Percentiles rank a stretch among this genome's conserved stretches.
Conservation (phyloP, 2,329 filamentous ascomycete genomes). For the Cercospora janseana region DNA sequence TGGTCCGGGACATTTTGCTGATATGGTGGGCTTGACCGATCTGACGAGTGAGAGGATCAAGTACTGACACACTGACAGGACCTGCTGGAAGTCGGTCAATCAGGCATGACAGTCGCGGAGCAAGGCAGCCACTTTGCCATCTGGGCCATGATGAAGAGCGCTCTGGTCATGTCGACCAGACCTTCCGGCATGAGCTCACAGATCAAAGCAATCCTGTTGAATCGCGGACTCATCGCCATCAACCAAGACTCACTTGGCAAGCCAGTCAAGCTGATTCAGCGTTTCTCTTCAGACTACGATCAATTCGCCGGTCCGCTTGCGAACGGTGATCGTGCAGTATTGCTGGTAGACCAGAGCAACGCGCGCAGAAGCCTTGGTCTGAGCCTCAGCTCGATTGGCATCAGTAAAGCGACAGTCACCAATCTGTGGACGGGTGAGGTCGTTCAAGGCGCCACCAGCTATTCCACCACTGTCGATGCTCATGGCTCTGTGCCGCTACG, state of each 20-base stretch:
- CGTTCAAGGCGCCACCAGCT: conserved; percentile 20
- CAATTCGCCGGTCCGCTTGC: conserved; percentile 42
- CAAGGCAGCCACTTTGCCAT: conserved; percentile 35
- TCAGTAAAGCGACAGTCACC: conserved; percentile 38
- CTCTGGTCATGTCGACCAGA: conserved; percentile 31
- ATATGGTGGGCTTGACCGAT: no score
- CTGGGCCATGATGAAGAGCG: conserved; percentile 35
- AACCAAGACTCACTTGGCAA: conserved; percentile 57
- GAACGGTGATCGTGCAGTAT: conserved; percentile 38
- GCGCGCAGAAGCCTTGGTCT: conserved; percentile 34
- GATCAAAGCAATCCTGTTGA: conserved; percentile 40
- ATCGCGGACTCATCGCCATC: conserved; percentile 56
- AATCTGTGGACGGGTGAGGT: conserved; percentile 39
- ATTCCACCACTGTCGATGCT: conserved; percentile 29
- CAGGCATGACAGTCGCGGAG: conserved; percentile 33
- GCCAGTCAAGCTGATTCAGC: conserved; percentile 51
- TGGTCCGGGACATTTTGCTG: conserved; percentile 32
- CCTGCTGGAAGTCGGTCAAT: conserved; percentile 34
- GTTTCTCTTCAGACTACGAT: conserved; percentile 43
- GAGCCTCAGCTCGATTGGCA: conserved; percentile 36
- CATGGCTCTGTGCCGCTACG: conserved; percentile 36
- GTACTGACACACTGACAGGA: no score
- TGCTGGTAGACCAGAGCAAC: conserved; percentile 43
- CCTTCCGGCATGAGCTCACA: conserved; percentile 21
- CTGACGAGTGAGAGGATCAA: no score